These are phyloP conservation scores for Phylloboletellus chloephorus DNA, from an alignment of 1,284 basidiomycete genomes.

Conservation along the genomic window DNA sequence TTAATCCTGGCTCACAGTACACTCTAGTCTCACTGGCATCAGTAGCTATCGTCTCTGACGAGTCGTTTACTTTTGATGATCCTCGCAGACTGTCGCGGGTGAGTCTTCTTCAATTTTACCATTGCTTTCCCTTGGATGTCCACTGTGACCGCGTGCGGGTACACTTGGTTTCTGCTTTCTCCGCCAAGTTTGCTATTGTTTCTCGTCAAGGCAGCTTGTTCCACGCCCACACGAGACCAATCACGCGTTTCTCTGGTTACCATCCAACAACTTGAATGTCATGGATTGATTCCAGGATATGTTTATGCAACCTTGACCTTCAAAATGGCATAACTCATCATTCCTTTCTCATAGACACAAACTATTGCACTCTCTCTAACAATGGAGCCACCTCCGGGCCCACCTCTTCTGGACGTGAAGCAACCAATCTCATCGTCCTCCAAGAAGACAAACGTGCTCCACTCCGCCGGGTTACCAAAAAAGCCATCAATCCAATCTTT, in stretches of 20 bases:
- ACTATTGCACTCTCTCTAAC: constrained; percentile 5
- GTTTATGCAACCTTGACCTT: no score
- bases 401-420: not conserved
- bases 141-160: not conserved
- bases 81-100: constrained; percentile 2
- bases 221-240: not conserved
- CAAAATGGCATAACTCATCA: not conserved
- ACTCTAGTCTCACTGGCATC: not conserved
- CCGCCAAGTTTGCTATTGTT: not conserved
- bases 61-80: constrained; percentile 1
- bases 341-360: constrained; percentile 4
- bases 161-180: not conserved
- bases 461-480: constrained; percentile 32
- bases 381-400: constrained; percentile 15
- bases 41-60: not conserved
- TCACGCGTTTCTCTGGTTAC: not conserved
- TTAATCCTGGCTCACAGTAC: not conserved
- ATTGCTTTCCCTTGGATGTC: not conserved
- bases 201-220: no score
- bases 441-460: constrained; percentile 11
- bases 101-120: not conserved
- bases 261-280: not conserved
- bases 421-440: constrained; percentile 2
- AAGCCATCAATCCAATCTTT: constrained; percentile 49
- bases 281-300: not conserved